These are phyloP conservation scores for Strobilomyces confusus DNA, from an alignment of 768 basidiomycete genomes.

Conservation along the genomic window DNA sequence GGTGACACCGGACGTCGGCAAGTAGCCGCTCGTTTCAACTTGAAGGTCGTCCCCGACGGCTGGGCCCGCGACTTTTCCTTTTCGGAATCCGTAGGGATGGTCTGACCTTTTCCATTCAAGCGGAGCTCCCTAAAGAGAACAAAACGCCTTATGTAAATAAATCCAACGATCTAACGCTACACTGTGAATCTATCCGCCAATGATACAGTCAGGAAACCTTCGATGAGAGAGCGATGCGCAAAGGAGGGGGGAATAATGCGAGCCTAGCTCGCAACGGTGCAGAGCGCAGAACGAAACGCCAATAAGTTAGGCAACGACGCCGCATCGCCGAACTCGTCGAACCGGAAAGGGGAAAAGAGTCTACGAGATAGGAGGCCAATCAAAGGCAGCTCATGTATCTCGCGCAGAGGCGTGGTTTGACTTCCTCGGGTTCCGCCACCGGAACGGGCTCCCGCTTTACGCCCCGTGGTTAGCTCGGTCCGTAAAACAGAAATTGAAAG, in stretches of 20 bases:
- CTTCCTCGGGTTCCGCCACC: conserved; percentile 8
- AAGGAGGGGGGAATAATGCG: background rate
- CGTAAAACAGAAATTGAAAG: no score
- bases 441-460: conserved; percentile 12
- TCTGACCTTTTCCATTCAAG: no score
- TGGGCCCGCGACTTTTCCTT: no score
- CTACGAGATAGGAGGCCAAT: background rate
- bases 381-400: conserved; percentile 3
- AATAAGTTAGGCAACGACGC: background rate
- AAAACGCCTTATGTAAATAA: no score
- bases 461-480: conserved; percentile 1
- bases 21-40: no score
- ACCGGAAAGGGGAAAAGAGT: no score
- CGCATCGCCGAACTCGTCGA: conserved; percentile 2
- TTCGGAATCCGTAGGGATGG: no score
- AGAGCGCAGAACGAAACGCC: background rate
- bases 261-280: conserved; percentile 3
- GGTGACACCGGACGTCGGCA: no score
- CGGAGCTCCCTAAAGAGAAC: no score
- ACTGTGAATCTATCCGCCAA: conserved; percentile 22
- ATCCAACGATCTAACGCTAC: no score
- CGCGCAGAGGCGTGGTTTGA: conserved; percentile 15
- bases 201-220: conserved; percentile 13
- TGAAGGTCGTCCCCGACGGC: no score
- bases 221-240: background rate